A percentile compares a stretch with the other conserved stretches of the same genome.
Conservation (phyloP, 2,329 filamentous ascomycete species). For the Pseudofabraea citricarpa region DNA sequence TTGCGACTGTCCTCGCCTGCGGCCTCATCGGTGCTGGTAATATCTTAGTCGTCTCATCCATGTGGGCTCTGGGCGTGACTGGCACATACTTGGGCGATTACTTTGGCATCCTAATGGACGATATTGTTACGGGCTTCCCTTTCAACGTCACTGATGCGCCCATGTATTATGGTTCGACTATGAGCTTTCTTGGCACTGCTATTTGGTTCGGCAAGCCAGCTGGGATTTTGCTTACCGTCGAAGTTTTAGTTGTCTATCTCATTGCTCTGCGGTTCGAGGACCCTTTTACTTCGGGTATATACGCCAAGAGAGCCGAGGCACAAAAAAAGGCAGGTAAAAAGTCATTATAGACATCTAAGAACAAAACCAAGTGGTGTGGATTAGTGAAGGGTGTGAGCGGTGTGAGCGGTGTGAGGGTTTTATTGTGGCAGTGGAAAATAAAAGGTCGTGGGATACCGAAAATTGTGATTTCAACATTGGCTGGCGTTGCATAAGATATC, state of each 20-base stretch:
- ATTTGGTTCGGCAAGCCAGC: slow-evolving; percentile 84
- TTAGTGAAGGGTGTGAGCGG: background rate
- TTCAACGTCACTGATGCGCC: slow-evolving; percentile 89
- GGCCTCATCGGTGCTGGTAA: slow-evolving; percentile 73
- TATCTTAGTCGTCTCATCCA: slow-evolving; percentile 79
- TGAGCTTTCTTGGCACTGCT: slow-evolving; percentile 87
- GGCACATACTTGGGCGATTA: slow-evolving; percentile 98
- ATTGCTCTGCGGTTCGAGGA: slow-evolving; percentile 85
- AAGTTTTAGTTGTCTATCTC: slow-evolving; percentile 75
- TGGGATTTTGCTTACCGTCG: slow-evolving; percentile 68
- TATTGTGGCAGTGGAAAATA: background rate
- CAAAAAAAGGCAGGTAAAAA: slow-evolving; percentile 35
- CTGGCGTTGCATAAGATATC: slow-evolving; percentile 19
- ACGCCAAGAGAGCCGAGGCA: slow-evolving; percentile 73
- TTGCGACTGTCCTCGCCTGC: slow-evolving; percentile 60
- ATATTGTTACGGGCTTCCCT: slow-evolving; percentile 89
- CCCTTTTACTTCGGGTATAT: slow-evolving; percentile 90
- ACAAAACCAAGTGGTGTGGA: background rate
- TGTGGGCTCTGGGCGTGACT: slow-evolving; percentile 87
- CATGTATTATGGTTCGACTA: slow-evolving; percentile 94
- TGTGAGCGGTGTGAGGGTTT: background rate
- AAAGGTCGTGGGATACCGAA: slow-evolving; percentile 8
- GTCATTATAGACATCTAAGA: slow-evolving; percentile 11
- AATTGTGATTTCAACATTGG: slow-evolving; percentile 19
- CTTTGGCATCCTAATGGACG: slow-evolving; percentile 96